A percentile compares a stretch with the other conserved stretches of the same genome.
phyloP scores from a whole-genome alignment of 345 rosid species.

The Nephelium lappaceum region DNA sequence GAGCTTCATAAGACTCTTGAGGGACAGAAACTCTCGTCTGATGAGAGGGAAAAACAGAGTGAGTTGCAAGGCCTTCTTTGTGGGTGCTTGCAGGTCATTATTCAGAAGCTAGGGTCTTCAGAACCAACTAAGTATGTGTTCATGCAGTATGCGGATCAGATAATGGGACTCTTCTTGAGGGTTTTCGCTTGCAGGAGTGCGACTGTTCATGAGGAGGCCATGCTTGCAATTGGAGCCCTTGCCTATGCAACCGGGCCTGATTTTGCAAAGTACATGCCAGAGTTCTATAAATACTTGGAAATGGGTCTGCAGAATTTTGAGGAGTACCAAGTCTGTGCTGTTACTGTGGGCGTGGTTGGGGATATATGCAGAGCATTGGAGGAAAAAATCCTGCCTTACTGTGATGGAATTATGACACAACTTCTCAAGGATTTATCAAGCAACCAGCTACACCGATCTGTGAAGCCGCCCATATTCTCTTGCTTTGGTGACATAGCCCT shows the following conservation, averaged over 20 bases:
- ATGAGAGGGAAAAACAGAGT: constrained; percentile 64
- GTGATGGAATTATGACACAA: constrained; percentile 80
- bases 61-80: constrained; percentile 80
- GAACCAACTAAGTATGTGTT: constrained; percentile 62
- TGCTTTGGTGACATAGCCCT: constrained; percentile 78
- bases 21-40: constrained; percentile 58
- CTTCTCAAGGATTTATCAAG: constrained; percentile 81
- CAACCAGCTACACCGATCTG: constrained; percentile 75
- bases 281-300: constrained; percentile 70
- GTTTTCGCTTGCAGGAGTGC: constrained; percentile 78
- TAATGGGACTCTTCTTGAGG: constrained; percentile 75
- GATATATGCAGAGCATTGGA: constrained; percentile 72
- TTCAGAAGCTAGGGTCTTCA: constrained; percentile 66
- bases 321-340: constrained; percentile 69
- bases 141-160: constrained; percentile 72
- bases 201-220: constrained; percentile 81
- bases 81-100: constrained; percentile 73
- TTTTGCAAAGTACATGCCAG: constrained; percentile 74
- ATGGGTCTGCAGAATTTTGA: constrained; percentile 82
- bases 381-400: constrained; percentile 62
- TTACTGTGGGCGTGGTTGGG: constrained; percentile 78
- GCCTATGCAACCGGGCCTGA: constrained; percentile 69
- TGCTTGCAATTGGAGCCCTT: constrained; percentile 81
- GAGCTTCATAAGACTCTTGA: constrained; percentile 78
- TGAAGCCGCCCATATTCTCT: constrained; percentile 78